phyloP scores from a whole-genome alignment of 257 asterid species.

The Lavandula angustifolia region DNA sequence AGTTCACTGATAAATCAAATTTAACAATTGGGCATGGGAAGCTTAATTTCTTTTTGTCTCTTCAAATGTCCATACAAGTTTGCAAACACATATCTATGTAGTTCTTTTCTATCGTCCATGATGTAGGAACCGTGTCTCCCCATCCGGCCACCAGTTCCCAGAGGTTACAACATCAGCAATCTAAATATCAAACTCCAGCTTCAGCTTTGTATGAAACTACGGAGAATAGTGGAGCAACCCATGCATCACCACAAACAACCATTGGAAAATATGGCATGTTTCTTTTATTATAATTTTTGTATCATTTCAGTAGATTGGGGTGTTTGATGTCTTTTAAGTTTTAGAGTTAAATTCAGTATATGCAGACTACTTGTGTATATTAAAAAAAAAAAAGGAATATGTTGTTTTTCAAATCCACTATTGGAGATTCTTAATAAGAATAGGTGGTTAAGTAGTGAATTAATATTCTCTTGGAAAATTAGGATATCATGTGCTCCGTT shows the following conservation, averaged over 20 bases:
- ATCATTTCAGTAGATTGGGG: slow-evolving; percentile 16
- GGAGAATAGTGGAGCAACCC: slow-evolving; percentile 47
- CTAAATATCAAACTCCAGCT: slow-evolving; percentile 69
- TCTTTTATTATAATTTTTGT: slow-evolving; percentile 30
- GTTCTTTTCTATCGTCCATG: slow-evolving; percentile 32
- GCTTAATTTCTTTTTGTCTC: too few species aligned
- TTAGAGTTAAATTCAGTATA: not conserved
- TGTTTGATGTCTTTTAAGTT: slow-evolving; percentile 2
- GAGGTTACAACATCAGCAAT: slow-evolving; percentile 49
- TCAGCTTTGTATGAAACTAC: slow-evolving; percentile 71
- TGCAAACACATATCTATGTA: not conserved
- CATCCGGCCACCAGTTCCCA: slow-evolving; percentile 46
- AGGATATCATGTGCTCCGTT: too few species aligned
- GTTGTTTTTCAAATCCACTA: too few species aligned
- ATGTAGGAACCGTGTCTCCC: slow-evolving; percentile 37
- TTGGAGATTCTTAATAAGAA: too few species aligned
- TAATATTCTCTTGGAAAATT: too few species aligned
- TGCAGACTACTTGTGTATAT: too few species aligned
- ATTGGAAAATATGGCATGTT: slow-evolving; percentile 51
- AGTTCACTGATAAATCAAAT: too few species aligned
- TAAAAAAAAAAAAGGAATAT: too few species aligned
- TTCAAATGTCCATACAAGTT: too few species aligned
- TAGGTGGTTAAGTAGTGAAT: too few species aligned
- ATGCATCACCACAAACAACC: slow-evolving; percentile 40
- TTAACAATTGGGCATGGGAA: too few species aligned